These are phyloP conservation scores for Monosporascus cannonballus DNA, from an alignment of 2,329 filamentous ascomycete species.

Conservation along the genomic window DNA sequence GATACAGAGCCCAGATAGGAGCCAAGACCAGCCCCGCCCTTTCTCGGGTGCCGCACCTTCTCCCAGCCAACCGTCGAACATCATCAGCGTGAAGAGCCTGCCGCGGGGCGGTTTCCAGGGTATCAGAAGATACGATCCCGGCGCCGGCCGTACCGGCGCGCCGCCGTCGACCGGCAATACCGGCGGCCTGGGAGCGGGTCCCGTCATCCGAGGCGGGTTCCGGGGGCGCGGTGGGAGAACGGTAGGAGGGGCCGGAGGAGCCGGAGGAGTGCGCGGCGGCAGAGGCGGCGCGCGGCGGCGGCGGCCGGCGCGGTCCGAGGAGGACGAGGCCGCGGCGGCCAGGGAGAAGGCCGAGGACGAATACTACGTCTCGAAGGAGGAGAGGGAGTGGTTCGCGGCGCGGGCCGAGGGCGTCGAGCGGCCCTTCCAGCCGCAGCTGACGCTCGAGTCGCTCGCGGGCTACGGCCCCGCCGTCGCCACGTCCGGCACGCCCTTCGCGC, in stretches of 20 bases:
- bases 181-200: not conserved
- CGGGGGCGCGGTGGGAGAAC: constrained; percentile 6
- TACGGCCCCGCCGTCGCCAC: constrained; percentile 33
- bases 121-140: not conserved
- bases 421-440: constrained; percentile 27
- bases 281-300: constrained; percentile 3
- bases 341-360: constrained; percentile 8
- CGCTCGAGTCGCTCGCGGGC: constrained; percentile 27
- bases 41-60: not conserved
- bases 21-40: not conserved
- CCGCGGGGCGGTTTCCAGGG: constrained; percentile 22
- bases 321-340: constrained; percentile 1
- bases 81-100: constrained; percentile 34
- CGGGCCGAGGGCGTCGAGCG: constrained; percentile 23
- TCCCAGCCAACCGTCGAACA: constrained; percentile 18
- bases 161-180: constrained; percentile 1
- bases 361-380: constrained; percentile 8
- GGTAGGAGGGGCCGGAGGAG: constrained; percentile 4
- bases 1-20: not conserved
- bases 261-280: constrained; percentile 1
- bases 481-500: constrained; percentile 21
- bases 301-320: not conserved
- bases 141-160: not conserved
- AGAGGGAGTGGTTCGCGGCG: constrained; percentile 19
- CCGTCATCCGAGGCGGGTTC: constrained; percentile 16